phyloP scores from a whole-genome alignment of 352 stramenopile species.

The Globisporangium orthogonon region DNA sequence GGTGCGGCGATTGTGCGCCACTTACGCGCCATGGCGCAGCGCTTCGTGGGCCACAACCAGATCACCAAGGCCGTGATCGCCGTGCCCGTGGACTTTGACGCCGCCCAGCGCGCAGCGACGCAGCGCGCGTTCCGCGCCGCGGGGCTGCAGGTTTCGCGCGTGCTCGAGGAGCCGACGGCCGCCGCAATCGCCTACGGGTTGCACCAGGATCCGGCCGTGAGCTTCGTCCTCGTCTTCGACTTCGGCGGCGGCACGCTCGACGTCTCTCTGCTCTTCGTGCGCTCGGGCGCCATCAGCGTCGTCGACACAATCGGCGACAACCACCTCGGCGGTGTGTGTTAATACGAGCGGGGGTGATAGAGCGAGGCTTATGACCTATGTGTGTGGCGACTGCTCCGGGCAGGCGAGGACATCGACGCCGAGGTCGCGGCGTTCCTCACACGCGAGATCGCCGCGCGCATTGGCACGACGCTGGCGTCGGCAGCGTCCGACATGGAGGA shows the following conservation, averaged over 20 bases:
- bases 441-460: constrained; percentile 56
- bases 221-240: constrained; percentile 97
- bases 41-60: constrained; percentile 60
- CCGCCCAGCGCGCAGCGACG: constrained; percentile 80
- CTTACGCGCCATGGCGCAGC: constrained; percentile 34
- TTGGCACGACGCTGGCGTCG: constrained; percentile 27
- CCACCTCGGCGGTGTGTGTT: constrained; percentile 78
- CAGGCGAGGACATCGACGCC: constrained; percentile 91
- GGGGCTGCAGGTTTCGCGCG: constrained; percentile 91
- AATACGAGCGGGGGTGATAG: background rate
- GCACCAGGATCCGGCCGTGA: constrained; percentile 89
- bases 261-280: constrained; percentile 94
- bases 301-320: constrained; percentile 94
- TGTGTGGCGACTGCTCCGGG: constrained; percentile 23
- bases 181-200: constrained; percentile 97
- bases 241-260: constrained; percentile 96
- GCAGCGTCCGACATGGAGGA: constrained; percentile 16
- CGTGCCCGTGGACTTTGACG: constrained; percentile 89
- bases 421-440: constrained; percentile 85
- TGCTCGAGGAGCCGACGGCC: constrained; percentile 98
- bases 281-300: constrained; percentile 86
- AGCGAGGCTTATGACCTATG: background rate
- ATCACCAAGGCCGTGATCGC: constrained; percentile 85
- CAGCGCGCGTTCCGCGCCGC: constrained; percentile 79
- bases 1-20: constrained; percentile 36